phyloP scores from a whole-genome alignment of 2,329 filamentous ascomycete species.

The Ophiognomonia clavigignenti-juglandacearum region DNA sequence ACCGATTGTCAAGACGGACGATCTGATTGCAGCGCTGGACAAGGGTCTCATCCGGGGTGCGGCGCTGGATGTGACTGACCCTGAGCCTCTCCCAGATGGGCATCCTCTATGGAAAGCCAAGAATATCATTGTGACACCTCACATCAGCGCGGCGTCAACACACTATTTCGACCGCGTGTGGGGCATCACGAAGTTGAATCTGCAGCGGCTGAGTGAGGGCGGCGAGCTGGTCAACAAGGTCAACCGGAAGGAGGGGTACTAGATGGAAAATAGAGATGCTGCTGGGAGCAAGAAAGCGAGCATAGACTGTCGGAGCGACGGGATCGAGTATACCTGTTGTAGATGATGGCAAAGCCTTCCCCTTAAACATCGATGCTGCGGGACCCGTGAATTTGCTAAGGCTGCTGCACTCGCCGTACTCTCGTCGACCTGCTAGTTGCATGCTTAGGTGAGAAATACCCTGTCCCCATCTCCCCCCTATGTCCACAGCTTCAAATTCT shows the following conservation, averaged over 20 bases:
- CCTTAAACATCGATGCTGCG: no score
- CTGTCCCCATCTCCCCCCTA: no score
- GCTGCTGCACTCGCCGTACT: no score
- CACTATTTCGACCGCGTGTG: conserved; percentile 36
- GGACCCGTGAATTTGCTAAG: no score
- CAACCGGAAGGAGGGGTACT: conserved; percentile 29
- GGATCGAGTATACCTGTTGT: no score
- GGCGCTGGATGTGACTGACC: conserved; percentile 74
- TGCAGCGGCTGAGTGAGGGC: conserved; percentile 32
- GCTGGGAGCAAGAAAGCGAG: not conserved
- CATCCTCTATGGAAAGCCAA: conserved; percentile 65
- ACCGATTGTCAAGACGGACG: conserved; percentile 41
- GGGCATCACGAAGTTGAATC: conserved; percentile 37
- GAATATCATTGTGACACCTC: conserved; percentile 61
- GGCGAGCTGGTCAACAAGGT: conserved; percentile 36
- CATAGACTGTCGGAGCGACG: no score
- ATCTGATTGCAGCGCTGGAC: conserved; percentile 57
- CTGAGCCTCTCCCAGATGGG: conserved; percentile 66
- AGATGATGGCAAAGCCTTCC: no score
- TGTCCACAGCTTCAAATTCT: no score
- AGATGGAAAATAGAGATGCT: not conserved
- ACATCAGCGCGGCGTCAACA: conserved; percentile 39
- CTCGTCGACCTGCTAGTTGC: no score
- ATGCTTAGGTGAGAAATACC: no score
- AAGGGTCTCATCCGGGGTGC: conserved; percentile 50